These are phyloP conservation scores for Excoecaria cochinchinensis DNA, from an alignment of 345 rosid species.

Conservation along the genomic window DNA sequence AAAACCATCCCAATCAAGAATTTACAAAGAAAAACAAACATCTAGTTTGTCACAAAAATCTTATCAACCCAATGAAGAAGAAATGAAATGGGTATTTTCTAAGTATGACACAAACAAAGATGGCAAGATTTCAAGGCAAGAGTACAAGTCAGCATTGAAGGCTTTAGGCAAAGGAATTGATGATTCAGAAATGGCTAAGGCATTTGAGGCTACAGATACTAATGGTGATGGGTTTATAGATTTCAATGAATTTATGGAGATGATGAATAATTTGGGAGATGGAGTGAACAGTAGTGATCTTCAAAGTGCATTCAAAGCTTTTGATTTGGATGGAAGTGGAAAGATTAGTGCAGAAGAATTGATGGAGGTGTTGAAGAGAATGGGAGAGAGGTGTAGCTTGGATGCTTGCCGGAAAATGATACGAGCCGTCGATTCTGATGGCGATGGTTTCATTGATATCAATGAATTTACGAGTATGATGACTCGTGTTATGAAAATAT, in stretches of 20 bases:
- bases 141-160: conserved; percentile 14
- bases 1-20: conserved; percentile 20
- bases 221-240: conserved; percentile 29
- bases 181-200: conserved; percentile 21
- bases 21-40: conserved; percentile 13
- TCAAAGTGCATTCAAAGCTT: conserved; percentile 21
- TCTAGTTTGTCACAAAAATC: conserved; percentile 14
- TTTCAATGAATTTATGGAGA: conserved; percentile 21
- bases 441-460: conserved; percentile 23
- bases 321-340: conserved; percentile 25
- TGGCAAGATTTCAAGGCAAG: conserved; percentile 28
- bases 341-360: conserved; percentile 28
- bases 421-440: conserved; percentile 18
- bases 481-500: conserved; percentile 14
- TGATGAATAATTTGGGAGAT: conserved; percentile 17
- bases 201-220: conserved; percentile 19
- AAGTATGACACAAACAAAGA: conserved; percentile 28
- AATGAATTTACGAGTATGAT: conserved; percentile 27
- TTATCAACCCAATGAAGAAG: conserved; percentile 36
- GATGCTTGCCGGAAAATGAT: conserved; percentile 28
- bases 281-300: conserved; percentile 22
- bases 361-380: conserved; percentile 20
- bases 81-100: conserved; percentile 37
- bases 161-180: conserved; percentile 16
- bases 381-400: conserved; percentile 28